phyloP scores from a whole-genome alignment of 768 basidiomycete species.

The Fibroporia radiculosa region DNA sequence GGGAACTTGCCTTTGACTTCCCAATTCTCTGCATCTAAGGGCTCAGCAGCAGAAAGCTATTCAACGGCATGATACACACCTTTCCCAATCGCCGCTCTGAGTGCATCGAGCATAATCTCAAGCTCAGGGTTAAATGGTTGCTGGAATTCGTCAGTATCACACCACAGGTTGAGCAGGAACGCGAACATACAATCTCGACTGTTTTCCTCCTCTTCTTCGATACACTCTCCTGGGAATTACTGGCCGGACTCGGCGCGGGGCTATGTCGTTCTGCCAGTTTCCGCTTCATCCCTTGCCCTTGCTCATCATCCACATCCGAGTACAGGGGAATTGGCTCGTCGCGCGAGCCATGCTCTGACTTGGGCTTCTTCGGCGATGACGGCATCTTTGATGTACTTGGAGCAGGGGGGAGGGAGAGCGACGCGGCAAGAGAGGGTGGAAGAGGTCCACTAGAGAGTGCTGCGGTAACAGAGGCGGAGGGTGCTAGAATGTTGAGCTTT shows the following conservation, averaged over 20 bases:
- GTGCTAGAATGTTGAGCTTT: constrained; percentile 32
- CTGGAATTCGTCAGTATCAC: constrained; percentile 22
- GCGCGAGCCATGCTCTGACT: constrained; percentile 35
- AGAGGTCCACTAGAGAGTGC: constrained; percentile 17
- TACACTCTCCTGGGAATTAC: constrained; percentile 4
- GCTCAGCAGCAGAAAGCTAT: background rate
- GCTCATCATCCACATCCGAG: constrained; percentile 30
- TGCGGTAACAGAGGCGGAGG: constrained; percentile 21
- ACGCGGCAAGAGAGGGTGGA: constrained; percentile 9
- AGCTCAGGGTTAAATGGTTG: constrained; percentile 67
- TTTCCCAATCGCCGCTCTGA: constrained; percentile 52
- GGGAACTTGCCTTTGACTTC: constrained; percentile 87
- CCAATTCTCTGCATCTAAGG: constrained; percentile 72
- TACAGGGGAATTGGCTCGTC: constrained; percentile 44
- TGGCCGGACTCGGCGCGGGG: constrained; percentile 4
- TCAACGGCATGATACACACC: constrained; percentile 32
- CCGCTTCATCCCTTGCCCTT: constrained; percentile 17
- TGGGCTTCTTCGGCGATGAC: constrained; percentile 15
- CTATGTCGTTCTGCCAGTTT: constrained; percentile 14
- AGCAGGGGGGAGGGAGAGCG: constrained; percentile 9
- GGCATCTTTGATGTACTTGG: constrained; percentile 4
- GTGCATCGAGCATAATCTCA: constrained; percentile 48
- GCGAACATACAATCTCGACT: constrained; percentile 49
- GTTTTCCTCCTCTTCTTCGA: constrained; percentile 63
- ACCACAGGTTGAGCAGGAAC: background rate